Base-by-base conservation (phyloP, 225 moss, liverwort and hornwort genomes). In the Ulota crispa region DNA sequence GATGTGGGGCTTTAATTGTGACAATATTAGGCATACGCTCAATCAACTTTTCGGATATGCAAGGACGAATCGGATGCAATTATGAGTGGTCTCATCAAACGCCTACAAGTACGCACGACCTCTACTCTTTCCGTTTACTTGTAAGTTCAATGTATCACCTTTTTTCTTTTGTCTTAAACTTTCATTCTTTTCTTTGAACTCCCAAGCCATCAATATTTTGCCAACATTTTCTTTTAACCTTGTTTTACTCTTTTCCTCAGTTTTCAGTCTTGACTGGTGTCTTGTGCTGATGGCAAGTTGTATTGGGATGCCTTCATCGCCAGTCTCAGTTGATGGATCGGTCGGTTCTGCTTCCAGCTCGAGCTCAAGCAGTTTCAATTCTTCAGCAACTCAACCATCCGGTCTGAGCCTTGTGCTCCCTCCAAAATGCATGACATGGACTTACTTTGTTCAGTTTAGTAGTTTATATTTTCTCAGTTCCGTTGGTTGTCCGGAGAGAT, bases 1-100 rank as follows among this genome's bases (percentile, higher is more conserved):
- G 57, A 88, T 47, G 36, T 52, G 68, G 59, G 55, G 56, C 47
- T 79, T 83, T 85, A 81, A 81, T 66, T 87, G 75, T 84, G 84
- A 78, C 82, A 86, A 89, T 77, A 68, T 72, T 85, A 96, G 96
- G 89, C 91, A 82, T 89, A 94, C 87, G 93, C 93, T 75, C 88
- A 89, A 62, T 89, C 96, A 68, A 93, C 94, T 81, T 96, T 99
- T 80, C 88, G 86, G 80, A 81, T 83, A 81, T 99, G 96, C 86
- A 94, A 93, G 85, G 92, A 94, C 77, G 93, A 94, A 68, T 87
- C 96, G 64, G 93, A 93, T 70, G 85, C 87, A 84, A 89, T 99
- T 45, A 92, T 99, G 55, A 78, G 76, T 64, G 87, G 75, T 77
- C 80, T 96, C 59, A 83, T 91, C 41, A 85, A 86, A 80, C 85